Evolutionary conservation across 73 alveolate species (phyloP), one percentile per base, ranked within the genome.

Genomic region (Strombidium stylifer): DNA sequence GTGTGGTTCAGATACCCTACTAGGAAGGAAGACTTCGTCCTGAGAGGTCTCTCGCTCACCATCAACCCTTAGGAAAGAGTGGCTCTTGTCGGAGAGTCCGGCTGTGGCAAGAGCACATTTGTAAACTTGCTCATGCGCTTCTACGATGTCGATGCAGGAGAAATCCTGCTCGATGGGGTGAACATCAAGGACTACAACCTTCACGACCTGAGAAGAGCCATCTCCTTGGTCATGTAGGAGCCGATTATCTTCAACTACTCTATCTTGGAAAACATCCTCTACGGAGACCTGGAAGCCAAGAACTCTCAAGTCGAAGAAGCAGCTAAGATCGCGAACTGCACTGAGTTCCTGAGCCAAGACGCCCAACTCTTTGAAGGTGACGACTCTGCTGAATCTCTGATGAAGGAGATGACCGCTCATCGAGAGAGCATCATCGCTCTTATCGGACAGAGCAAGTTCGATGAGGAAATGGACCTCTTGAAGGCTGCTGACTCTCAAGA

Each of bases 61-160:
- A 77, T 92, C 21, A 58, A 85, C 3, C 90, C 96, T 1, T 89
- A 94, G 25, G 88, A 82, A 27, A 84, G 84, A 36, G 78, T 91
- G 23, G 98, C 97, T 39, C 72, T 96, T 42, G 98, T 93, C 32
- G 99, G 99, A 3, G 86, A 86, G 42, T 85, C 97, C 11, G 99
- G 99, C 12, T 82, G 97, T 32, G 99, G 99, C 32, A 95, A 95
- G 83, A 72, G 95, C 45, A 92, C 99, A 36, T 40, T 85, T 41
- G 85, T 84, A 0, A 71, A 84, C 56, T 65, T 86, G 30, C 24
- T 94, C 16, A 46, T 76, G 69, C 80, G 98, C 61, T 90, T 87
- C 78, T 94, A 94, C 76, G 98, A 94, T 47, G 82, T 74, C 34
- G 79, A 74, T 37, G 49, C 59, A 10, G 98, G 98, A 1, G 64